Evolutionary conservation across 163 green algal species (phyloP).

Genomic region (Scenedesmus sp.): DNA sequence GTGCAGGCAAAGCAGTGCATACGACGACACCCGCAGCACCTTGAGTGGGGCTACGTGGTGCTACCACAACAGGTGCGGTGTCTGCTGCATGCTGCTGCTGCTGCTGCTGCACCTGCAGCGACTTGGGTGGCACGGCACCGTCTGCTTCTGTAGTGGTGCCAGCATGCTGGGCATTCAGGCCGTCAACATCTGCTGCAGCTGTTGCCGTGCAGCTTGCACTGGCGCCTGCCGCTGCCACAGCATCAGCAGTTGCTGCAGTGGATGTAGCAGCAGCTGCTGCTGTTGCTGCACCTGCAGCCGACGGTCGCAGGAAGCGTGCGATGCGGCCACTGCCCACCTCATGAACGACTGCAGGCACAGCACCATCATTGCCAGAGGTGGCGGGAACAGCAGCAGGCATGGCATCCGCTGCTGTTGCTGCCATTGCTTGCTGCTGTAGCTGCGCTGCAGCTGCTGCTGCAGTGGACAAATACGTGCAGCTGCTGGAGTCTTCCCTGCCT

Average conservation of each 20-base stretch:
- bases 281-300: background rate
- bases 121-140: background rate
- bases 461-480: background rate
- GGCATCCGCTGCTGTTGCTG: background rate
- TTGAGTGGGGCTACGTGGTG: background rate
- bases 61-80: background rate
- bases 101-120: background rate
- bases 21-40: background rate
- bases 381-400: background rate
- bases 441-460: conserved; percentile 1
- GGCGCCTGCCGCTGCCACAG: background rate
- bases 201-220: background rate
- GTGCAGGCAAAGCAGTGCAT: background rate
- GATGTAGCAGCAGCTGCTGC: background rate
- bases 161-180: background rate
- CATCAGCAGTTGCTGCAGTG: background rate
- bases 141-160: background rate
- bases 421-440: conserved; percentile 16
- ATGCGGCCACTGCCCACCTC: background rate
- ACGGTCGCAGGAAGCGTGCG: background rate
- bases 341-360: background rate
- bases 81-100: background rate
- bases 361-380: background rate
- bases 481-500: background rate
- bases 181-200: background rate